phyloP scores from a whole-genome alignment of 176 grass and related monocot genomes.

The Hyparrhenia diplandra region DNA sequence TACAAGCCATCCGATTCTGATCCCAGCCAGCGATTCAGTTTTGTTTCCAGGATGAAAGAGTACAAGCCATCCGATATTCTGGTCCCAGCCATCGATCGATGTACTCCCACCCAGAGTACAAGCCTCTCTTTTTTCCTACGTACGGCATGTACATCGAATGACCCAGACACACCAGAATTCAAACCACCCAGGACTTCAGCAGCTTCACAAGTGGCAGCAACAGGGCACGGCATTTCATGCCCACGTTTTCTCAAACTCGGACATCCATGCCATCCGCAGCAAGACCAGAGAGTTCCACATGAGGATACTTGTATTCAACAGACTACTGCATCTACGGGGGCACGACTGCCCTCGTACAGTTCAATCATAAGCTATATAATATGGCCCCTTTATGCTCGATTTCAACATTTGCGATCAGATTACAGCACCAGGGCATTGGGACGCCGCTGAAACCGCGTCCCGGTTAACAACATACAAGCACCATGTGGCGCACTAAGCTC shows the following conservation, averaged over 20 bases:
- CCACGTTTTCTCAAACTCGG: no score
- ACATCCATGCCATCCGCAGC: neutral
- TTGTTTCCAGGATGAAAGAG: no score
- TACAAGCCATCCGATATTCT: no score
- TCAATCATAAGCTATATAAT: neutral
- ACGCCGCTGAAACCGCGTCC: neutral
- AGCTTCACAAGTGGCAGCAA: neutral
- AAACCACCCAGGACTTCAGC: neutral
- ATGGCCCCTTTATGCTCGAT: neutral
- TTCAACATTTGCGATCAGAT: neutral
- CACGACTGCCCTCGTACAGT: neutral
- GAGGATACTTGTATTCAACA: neutral
- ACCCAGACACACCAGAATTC: neutral
- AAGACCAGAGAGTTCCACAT: neutral
- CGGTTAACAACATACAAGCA: neutral
- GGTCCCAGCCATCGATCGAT: neutral
- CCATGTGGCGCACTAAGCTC: conserved; percentile 2
- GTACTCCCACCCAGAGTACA: no score
- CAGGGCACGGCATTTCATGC: neutral
- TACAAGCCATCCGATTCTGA: no score
- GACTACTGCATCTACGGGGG: neutral
- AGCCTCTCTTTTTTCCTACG: neutral
- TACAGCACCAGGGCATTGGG: neutral
- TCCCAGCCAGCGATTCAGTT: no score
- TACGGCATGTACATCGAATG: neutral